Evolutionary conservation across 2,329 filamentous ascomycete genomes (phyloP), one percentile per base, ranked within the genome.

Genomic region (Amylocarpus encephaloides): DNA sequence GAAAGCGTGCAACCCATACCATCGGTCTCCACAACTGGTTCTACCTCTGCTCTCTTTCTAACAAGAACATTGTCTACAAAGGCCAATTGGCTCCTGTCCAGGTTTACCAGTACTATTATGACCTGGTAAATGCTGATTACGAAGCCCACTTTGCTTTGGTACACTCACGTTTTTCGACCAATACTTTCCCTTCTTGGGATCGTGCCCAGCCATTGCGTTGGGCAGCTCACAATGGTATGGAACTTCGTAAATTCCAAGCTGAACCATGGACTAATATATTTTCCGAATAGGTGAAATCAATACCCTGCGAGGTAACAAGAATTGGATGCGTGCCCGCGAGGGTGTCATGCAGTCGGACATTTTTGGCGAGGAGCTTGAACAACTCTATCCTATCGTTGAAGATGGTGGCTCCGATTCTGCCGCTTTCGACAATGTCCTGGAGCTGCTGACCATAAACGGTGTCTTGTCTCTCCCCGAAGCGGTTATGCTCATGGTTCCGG

Each of bases 1-100:
- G 92, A 67, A 98, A 98, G 79, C 87, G 90, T 64, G 86, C 91
- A 48, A 95, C 91, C 43, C 90, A 96, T 74, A 86, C 89, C 64
- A 93, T 96, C 67, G 91, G 92, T 53, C 79, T 96, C 50, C 89
- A 94, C 71, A 96, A 96, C 71, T 97, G 92, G 92, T 97, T 97
- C 77, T 97, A 97, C 70, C 78, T 97, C 52, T 97, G 92, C 78
- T 95, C 90, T 44, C 74, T 97, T 60, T 93, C 70, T 42, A 96
- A 95, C 82, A 91, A 91, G 73, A 97, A 97, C 75, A 97, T 97
- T 72, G 88, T 97, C 53, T 97, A 97, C 80, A 97, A 97, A 79
- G 92, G 92, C 57, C 93, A 97, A 70, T 77, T 97, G 59, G 86
- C 92, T 40, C 92, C 92, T 19, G 82, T 92, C 29, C 92, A 97